Evolutionary conservation across 768 basidiomycete genomes (phyloP), one percentile per base, ranked within the genome.

Genomic region (Mycena polygramma): DNA sequence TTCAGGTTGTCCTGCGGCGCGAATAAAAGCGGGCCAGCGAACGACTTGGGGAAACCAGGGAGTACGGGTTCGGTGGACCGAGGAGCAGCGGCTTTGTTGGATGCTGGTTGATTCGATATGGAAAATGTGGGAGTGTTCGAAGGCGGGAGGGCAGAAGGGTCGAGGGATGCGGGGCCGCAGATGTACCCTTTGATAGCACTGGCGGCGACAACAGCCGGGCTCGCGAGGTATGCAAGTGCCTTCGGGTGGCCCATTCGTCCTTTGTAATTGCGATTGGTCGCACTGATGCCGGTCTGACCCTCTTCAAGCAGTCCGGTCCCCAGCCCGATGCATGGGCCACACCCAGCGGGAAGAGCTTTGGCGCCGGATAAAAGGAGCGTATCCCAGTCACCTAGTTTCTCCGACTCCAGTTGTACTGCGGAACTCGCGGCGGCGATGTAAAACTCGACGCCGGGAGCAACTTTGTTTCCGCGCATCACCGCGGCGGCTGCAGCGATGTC

Each of bases 221-320:
- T 96, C 7, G 96, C 96, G 49, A 99, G 90, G 82, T 99, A 99
- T 0, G 98, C 97, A 74, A 93, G 89, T 0, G 98, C 97, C 60
- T 95, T 94, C 0, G 98, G 97, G 72, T 92, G 90, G 0, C 98
- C 98, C 98, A 99, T 99, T 6, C 98, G 88, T 5, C 98, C 98
- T 84, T 99, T 99, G 84, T 98, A 99, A 78, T 99, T 99, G 81
- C 98, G 86, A 81, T 99, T 99, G 9, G 97, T 99, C 6, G 98
- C 98, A 72, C 96, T 97, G 78, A 99, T 99, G 1, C 98, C 97
- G 1, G 92, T 92, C 80, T 99, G 89, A 2, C 97, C 98, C 73
- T 99, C 97, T 79, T 98, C 93, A 43, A 99, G 83, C 62, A 99
- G 81, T 14, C 98, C 98, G 0, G 90, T 92, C 2, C 98, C 98